Evolutionary conservation across 2,329 filamentous ascomycete species (phyloP), one percentile per base, ranked within the genome.

Genomic region (Paramyrothecium roridum): DNA sequence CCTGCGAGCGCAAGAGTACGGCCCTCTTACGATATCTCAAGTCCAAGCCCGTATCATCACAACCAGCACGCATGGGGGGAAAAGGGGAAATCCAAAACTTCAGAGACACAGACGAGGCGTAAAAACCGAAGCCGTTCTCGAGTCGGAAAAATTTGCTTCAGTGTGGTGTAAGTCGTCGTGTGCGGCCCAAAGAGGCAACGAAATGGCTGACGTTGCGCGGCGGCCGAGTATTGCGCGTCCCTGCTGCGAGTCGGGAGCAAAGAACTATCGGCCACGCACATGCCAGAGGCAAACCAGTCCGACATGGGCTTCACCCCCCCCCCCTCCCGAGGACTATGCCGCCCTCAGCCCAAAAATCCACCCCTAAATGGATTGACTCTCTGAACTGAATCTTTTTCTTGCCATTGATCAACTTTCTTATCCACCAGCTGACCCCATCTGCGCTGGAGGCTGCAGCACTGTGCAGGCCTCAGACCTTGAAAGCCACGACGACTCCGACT

Each of bases 201-300:
- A 52, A 51, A 58, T 59, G 57, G 61, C 63, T 65, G 64, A 65
- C 67, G 67, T 68, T 63, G 67, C 66, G 62, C 50, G 50, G 57
- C 55, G 20, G 47, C 50, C 46, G 58, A 66, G 66, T 61, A 69
- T 70, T 70, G 68, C 68, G 68, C 65, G 68, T 69, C 61, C 61
- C 55, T 46, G 30, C 53, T 64, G 64, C 64, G 26, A 30, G 52
- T 61, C 64, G 59, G 61, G 59, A 66, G 65, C 61, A 57, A n/a
- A 57, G 61, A 64, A 17, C 37, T 43, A 43, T 43, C 37, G 37
- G n/a, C 37, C 12, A 43, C 37, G 37, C 37, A 43, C 37, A 43
- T 43, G 37, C 54, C 22, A 55, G 34, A 54, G 48, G 52, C 52
- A 52, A 49, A 46, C 34, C 49, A 34, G 17, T n/a, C 37, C 37